phyloP scores from a whole-genome alignment of 2,329 filamentous ascomycete genomes.

The Trichoderma pleuroti region DNA sequence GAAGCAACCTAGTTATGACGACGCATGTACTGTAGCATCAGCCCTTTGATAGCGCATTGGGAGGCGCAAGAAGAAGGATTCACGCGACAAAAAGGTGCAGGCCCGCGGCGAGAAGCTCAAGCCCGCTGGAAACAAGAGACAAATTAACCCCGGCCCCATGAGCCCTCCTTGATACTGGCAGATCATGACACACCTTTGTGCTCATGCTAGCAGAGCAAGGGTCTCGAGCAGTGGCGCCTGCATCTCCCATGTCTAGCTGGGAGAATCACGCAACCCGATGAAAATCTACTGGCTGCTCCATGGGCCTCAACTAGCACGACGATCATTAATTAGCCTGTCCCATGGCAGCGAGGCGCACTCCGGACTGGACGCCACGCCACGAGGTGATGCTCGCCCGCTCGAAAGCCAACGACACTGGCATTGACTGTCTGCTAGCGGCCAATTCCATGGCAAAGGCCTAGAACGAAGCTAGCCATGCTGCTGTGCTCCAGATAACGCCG shows the following conservation, averaged over 20 bases:
- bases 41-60: neutral
- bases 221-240: conserved; percentile 11
- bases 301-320: conserved; percentile 14
- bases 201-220: conserved; percentile 9
- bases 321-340: conserved; percentile 19
- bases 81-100: neutral
- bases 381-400: conserved; percentile 13
- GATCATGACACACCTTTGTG: conserved; percentile 19
- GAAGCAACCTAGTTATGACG: conserved; percentile 6
- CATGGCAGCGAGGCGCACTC: conserved; percentile 10
- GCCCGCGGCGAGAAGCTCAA: neutral
- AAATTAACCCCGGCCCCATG: neutral
- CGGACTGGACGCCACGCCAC: conserved; percentile 11
- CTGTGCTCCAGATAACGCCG: conserved; percentile 15
- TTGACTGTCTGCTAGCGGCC: neutral
- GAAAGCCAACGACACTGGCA: conserved; percentile 5
- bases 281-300: conserved; percentile 15
- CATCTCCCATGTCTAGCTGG: conserved; percentile 4
- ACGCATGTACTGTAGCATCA: conserved; percentile 5
- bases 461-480: conserved; percentile 12
- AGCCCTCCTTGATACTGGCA: conserved; percentile 16
- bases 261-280: conserved; percentile 16
- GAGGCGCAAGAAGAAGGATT: neutral
- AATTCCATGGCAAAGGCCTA: conserved; percentile 9
- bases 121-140: neutral